Evolutionary conservation across 345 rosid genomes (phyloP).

Genomic region (Murraya koenigii): DNA sequence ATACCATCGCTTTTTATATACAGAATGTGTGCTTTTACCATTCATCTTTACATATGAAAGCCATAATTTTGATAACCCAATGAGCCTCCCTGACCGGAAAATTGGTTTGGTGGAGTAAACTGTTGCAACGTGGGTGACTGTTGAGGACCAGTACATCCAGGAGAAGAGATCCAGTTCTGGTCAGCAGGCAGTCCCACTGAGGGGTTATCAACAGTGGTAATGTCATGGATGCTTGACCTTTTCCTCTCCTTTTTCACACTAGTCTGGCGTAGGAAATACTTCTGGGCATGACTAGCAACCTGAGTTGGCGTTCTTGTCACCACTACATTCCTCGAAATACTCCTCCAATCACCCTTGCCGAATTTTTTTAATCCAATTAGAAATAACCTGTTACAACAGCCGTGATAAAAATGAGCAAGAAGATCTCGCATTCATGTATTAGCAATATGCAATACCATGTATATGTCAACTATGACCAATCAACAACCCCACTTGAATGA

Average conservation of each 20-base stretch:
- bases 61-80: conserved; percentile 24
- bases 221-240: conserved; percentile 83
- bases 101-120: conserved; percentile 11
- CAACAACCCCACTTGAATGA: background rate
- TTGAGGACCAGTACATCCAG: conserved; percentile 21
- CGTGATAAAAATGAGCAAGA: no score
- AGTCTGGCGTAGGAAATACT: conserved; percentile 70
- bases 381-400: conserved; percentile 47
- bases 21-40: conserved; percentile 4
- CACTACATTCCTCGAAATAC: conserved; percentile 82
- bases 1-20: conserved; percentile 5
- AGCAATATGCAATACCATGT: no score
- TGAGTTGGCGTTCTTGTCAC: conserved; percentile 83
- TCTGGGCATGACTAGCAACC: conserved; percentile 95
- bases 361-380: conserved; percentile 54
- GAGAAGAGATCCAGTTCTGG: conserved; percentile 27
- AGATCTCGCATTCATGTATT: no score
- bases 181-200: conserved; percentile 13
- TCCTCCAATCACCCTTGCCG: conserved; percentile 92
- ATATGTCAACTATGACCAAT: background rate
- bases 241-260: conserved; percentile 73
- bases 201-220: conserved; percentile 42
- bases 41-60: conserved; percentile 24
- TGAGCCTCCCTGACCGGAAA: conserved; percentile 20
- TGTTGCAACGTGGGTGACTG: conserved; percentile 22